These are phyloP conservation scores for Russula foetens DNA, from an alignment of 768 basidiomycete species.

Conservation along the genomic window DNA sequence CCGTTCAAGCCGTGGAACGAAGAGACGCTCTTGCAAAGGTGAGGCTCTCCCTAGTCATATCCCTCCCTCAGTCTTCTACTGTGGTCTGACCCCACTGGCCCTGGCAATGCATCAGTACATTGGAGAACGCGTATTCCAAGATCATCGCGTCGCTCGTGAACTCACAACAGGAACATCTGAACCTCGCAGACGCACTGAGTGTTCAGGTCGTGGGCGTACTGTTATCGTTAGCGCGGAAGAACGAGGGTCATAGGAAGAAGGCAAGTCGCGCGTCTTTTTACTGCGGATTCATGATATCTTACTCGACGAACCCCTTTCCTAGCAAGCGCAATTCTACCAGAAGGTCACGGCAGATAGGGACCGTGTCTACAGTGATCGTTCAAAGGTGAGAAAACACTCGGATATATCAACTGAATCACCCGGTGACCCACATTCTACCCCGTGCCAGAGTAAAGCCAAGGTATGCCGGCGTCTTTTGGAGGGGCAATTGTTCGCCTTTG, in stretches of 20 bases:
- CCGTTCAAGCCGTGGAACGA: constrained; percentile 58
- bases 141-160: constrained; percentile 53
- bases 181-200: constrained; percentile 52
- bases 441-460: constrained; percentile 54
- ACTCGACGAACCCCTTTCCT: not conserved
- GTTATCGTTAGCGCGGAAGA: constrained; percentile 48
- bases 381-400: constrained; percentile 47
- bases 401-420: not conserved
- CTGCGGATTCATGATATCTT: constrained; percentile 5
- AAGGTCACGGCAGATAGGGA: constrained; percentile 66
- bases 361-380: constrained; percentile 53
- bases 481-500: not conserved
- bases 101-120: constrained; percentile 40
- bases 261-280: constrained; percentile 27
- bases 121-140: constrained; percentile 62
- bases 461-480: constrained; percentile 27
- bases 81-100: not conserved
- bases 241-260: constrained; percentile 63
- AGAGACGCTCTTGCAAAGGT: constrained; percentile 50
- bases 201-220: constrained; percentile 58
- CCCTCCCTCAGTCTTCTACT: not conserved
- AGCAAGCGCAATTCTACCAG: constrained; percentile 67
- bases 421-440: constrained; percentile 4
- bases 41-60: no score
- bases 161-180: constrained; percentile 61